phyloP scores from a whole-genome alignment of 495 filamentous ascomycete species.

The Aspergillus egyptiacus region DNA sequence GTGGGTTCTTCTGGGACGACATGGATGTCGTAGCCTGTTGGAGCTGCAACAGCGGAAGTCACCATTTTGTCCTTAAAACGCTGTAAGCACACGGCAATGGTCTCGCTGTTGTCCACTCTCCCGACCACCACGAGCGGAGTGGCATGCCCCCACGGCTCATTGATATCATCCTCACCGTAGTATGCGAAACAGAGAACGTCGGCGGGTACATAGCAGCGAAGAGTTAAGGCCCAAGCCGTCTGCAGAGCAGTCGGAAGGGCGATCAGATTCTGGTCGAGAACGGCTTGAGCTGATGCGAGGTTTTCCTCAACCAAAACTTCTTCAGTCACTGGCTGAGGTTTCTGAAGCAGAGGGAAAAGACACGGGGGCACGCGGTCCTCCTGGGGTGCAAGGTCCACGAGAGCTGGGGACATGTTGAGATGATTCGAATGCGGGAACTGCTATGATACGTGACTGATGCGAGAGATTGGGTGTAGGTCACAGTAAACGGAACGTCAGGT shows the following conservation, averaged over 20 bases:
- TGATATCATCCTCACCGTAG: not conserved
- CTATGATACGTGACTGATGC: too few relatives aligned
- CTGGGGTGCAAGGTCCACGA: not conserved
- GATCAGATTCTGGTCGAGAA: not conserved
- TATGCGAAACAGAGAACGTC: not conserved
- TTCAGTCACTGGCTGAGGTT: not conserved
- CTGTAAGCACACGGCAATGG: not conserved
- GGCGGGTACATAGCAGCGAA: not conserved
- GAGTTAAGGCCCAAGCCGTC: not conserved
- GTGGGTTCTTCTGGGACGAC: not conserved
- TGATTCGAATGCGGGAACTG: not conserved
- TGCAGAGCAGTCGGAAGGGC: not conserved
- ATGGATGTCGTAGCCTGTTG: not conserved
- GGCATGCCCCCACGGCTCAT: not conserved
- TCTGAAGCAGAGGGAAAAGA: not conserved
- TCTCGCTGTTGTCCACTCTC: not conserved
- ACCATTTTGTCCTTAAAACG: not conserved
- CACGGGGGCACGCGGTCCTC: not conserved
- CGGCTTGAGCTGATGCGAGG: not conserved
- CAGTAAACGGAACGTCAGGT: too few relatives aligned
- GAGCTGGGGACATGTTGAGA: conserved; percentile 1
- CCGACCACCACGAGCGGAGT: not conserved
- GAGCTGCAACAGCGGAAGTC: not conserved
- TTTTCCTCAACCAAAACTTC: not conserved
- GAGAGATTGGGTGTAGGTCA: too few relatives aligned